Evolutionary conservation across 2,329 filamentous ascomycete species (phyloP), one percentile per base, ranked within the genome.

Genomic region (Fusarium virguliforme): DNA sequence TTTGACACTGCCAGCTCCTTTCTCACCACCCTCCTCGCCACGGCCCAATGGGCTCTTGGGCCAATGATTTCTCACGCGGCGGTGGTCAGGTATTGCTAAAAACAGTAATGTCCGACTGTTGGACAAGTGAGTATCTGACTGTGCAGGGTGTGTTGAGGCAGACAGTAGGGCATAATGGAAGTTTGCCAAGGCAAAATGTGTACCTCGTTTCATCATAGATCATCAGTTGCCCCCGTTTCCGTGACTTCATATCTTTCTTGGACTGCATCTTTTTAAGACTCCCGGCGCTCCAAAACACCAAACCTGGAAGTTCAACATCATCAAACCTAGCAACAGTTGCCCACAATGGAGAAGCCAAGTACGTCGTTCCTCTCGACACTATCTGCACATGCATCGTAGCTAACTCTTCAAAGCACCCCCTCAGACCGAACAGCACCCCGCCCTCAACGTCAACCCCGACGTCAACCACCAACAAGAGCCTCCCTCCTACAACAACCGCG

Each of bases 341-440:
- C 43, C 32, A 64, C 32, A 35, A 74, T 74, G 72, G 72, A 74
- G 41, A 72, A 68, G 26, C 43, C 70, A 4, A 68, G 72, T 74
- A 68, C 35, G 70, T 63, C 1, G 8, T 28, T 15, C 15, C 15
- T n/a, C 7, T n/a, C 10, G 32, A 24, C 28, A n/a, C 34, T 51
- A 13, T 18, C 18, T 18, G 18, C 3, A 6, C 8, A 32, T 3
- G 12, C 10, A 24, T 15, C 24, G 7, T 34, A 5, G 48, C 46
- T 54, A 24, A 64, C 34, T 26, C 10, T 6, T n/a, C 3, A 9
- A 22, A 70, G 70, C 67, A 35, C 55, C 67, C 13, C 64, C 67
- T 55, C 59, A 66, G 54, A 38, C 34, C 38, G 26, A 30, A 12
- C 59, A 30, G n/a, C 59, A 63, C 12, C 55, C 60, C 35, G 22